Base-by-base conservation (phyloP, 345 rosid species). In the Citrus hindsii region DNA sequence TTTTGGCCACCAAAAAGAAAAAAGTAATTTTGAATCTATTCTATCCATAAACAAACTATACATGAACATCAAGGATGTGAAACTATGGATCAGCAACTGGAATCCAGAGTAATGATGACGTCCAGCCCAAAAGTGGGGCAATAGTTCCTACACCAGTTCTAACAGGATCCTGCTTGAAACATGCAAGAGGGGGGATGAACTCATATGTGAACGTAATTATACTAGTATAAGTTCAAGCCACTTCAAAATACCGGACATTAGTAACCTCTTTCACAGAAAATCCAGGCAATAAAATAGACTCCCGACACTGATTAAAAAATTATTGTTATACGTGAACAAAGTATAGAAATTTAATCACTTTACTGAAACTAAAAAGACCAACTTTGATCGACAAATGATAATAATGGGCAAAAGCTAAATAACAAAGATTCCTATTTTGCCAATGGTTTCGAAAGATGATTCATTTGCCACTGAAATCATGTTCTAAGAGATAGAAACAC, bases 381-480 rank as follows among this genome's bases (percentile, higher is more conserved):
- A 24, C 46, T 68, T 42, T 68, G 13, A n/a, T 40, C 6, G 56
- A 40, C 69, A 66, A 10, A 60, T 60, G 30, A 60, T 12, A 60
- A 60, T 25, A 60, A 60, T 35, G 16, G 30, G 13, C 5, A 32
- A 40, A 72, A 72, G 46, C 10, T 55, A 9, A 19, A 48, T 3
- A 67, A 68, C n/a, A 13, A n/a, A 30, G 74, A 21, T 19, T 6
- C 68, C 53, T 37, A 79, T 58, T 79, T 28, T 63, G 53, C 65
- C 62, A n/a, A 73, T 25, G 48, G 9, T 69, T 37, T 69, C 42
- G 48, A 68, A 13, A 72, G 16, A 77, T 28, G 16, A 33, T 24
- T 48, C 65, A 19, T 38, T 59, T 35, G 55, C 58, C 27, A 8
- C 53, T 40, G 2, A 14, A 55, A 65, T 28, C 60, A 35, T 55